A percentile compares a stretch with the other conserved stretches of the same genome.
Conservation (phyloP, 108 stramenopile species). For the Skeletonema tropicum region DNA sequence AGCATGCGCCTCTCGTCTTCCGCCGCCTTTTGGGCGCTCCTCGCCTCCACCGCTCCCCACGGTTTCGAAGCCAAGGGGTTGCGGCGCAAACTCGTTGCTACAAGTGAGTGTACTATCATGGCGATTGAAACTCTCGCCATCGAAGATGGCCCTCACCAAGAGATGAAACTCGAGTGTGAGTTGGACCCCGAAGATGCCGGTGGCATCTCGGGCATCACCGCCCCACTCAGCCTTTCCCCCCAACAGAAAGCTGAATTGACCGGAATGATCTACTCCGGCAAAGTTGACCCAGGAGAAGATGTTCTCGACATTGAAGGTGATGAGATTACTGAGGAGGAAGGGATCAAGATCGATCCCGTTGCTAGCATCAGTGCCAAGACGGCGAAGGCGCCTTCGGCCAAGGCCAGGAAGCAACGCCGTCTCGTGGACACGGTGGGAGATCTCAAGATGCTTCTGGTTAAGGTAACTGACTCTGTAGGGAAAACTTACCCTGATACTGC, state of each 20-base stretch:
- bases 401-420: too few relatives aligned
- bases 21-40: too few relatives aligned
- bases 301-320: too few relatives aligned
- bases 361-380: too few relatives aligned
- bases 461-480: background rate
- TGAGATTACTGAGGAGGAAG: too few relatives aligned
- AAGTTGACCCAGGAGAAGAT: background rate
- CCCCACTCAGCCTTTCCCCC: background rate
- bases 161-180: too few relatives aligned
- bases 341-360: background rate
- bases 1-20: too few relatives aligned
- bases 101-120: constrained; percentile 4
- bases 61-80: background rate
- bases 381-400: too few relatives aligned
- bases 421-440: too few relatives aligned
- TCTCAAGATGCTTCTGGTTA: background rate
- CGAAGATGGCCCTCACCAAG: background rate
- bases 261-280: background rate
- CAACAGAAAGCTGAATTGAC: background rate
- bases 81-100: background rate
- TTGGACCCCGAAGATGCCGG: too few relatives aligned
- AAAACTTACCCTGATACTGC: background rate
- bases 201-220: too few relatives aligned
- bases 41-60: too few relatives aligned
- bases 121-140: background rate